phyloP scores from a whole-genome alignment of 208 protist species.

The Borovskyia barvae region DNA sequence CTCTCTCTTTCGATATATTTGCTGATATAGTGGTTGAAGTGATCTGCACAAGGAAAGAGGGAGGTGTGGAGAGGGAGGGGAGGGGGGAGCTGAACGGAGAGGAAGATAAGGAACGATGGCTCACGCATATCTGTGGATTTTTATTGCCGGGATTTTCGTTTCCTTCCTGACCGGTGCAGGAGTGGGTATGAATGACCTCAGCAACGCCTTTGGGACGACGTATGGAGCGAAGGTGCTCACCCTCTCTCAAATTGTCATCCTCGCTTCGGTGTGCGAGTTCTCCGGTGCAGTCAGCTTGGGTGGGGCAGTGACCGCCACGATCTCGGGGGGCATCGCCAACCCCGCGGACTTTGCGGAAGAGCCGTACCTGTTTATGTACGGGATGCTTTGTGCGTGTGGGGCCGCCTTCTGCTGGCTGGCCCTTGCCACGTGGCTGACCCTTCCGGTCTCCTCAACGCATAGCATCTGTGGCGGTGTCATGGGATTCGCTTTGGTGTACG shows the following conservation, averaged over 20 bases:
- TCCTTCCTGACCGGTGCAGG: slow-evolving; percentile 75
- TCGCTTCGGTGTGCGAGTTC: slow-evolving; percentile 86
- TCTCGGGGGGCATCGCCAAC: slow-evolving; percentile 74
- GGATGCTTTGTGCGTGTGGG: slow-evolving; percentile 70
- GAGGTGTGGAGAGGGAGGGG: not conserved
- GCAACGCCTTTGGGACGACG: slow-evolving; percentile 90
- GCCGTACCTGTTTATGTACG: slow-evolving; percentile 84
- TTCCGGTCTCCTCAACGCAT: slow-evolving; percentile 81
- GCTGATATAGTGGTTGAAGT: not conserved
- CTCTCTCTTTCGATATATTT: slow-evolving; percentile 4
- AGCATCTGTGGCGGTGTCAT: slow-evolving; percentile 80
- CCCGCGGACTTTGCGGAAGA: slow-evolving; percentile 42
- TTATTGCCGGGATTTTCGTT: slow-evolving; percentile 67
- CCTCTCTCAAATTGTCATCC: slow-evolving; percentile 68
- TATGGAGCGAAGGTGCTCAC: slow-evolving; percentile 84
- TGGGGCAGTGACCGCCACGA: slow-evolving; percentile 71
- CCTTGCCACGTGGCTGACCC: slow-evolving; percentile 54
- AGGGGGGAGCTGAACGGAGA: not conserved
- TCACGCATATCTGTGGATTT: slow-evolving; percentile 74
- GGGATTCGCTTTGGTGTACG: slow-evolving; percentile 80
- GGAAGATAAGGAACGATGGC: too few species aligned
- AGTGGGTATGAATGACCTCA: slow-evolving; percentile 91
- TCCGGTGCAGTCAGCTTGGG: slow-evolving; percentile 67
- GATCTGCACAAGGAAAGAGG: not conserved
- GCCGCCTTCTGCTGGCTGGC: slow-evolving; percentile 71